Percentiles rank a stretch among this genome's conserved stretches.
Conservation (phyloP, 495 filamentous ascomycete species). For the Jackrogersella minutella region DNA sequence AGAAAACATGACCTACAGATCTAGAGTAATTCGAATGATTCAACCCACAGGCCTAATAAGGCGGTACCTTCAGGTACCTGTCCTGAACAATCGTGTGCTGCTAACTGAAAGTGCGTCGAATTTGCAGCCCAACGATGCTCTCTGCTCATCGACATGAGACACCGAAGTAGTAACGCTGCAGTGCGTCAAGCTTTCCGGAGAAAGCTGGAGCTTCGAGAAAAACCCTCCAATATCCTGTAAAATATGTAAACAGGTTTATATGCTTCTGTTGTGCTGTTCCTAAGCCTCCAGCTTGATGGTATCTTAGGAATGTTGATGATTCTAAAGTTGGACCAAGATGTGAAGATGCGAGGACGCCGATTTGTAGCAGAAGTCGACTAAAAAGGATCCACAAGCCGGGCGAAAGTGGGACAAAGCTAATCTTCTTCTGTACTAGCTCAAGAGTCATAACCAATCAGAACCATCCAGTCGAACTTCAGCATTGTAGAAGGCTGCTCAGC, state of each 20-base stretch:
- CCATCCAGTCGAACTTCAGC: slow-evolving; percentile 13
- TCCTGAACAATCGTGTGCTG: neutral
- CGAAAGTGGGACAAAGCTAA: neutral
- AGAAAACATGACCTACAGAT: slow-evolving; percentile 30
- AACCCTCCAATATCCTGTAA: neutral
- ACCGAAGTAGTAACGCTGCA: neutral
- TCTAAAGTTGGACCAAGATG: neutral
- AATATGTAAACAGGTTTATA: neutral
- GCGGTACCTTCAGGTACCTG: neutral
- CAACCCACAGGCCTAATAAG: neutral
- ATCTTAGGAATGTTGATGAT: slow-evolving; percentile 12
- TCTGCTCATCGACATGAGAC: slow-evolving; percentile 2
- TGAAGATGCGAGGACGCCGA: neutral
- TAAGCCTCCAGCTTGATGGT: slow-evolving; percentile 2
- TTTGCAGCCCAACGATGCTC: slow-evolving; percentile 7
- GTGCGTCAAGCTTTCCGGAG: neutral
- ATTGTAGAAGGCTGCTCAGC: slow-evolving; percentile 24
- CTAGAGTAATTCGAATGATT: neutral
- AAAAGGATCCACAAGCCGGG: neutral
- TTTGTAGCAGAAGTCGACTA: slow-evolving; percentile 1
- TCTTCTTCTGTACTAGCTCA: neutral
- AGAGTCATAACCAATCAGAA: slow-evolving; percentile 21
- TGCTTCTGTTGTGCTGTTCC: slow-evolving; percentile 5
- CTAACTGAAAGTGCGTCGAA: slow-evolving; percentile 7
- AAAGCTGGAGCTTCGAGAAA: slow-evolving; percentile 4